These are phyloP conservation scores for Inga leiocalycina DNA, from an alignment of 306 rosid genomes.

Conservation along the genomic window DNA sequence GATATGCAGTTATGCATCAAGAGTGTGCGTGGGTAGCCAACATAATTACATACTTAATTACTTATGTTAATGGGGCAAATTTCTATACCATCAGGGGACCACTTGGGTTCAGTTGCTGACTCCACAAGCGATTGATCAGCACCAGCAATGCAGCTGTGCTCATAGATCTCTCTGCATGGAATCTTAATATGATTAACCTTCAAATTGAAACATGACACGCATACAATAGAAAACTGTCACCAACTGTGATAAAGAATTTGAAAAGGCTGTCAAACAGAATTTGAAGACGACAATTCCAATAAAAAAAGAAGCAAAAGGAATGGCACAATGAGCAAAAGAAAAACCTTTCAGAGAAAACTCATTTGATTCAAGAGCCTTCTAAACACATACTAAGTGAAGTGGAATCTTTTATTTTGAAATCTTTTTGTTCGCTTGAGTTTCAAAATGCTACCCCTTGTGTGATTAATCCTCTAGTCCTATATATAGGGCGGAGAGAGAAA, in stretches of 20 bases:
- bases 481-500: too few relatives aligned
- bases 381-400: background rate
- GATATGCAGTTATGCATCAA: background rate
- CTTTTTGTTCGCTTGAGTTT: too few relatives aligned
- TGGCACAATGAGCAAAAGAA: conserved; percentile 6
- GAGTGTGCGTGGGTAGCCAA: background rate
- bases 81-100: conserved; percentile 83
- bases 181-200: conserved; percentile 30
- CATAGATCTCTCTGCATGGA: conserved; percentile 64
- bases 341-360: background rate
- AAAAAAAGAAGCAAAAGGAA: conserved; percentile 3
- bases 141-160: conserved; percentile 77
- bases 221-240: conserved; percentile 17
- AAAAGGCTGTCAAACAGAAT: conserved; percentile 4
- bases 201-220: conserved; percentile 20
- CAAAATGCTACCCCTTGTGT: too few relatives aligned
- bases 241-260: conserved; percentile 3
- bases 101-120: conserved; percentile 95
- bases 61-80: conserved; percentile 15
- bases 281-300: conserved; percentile 17
- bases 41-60: background rate
- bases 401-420: background rate
- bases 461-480: too few relatives aligned
- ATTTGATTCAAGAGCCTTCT: conserved; percentile 8
- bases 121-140: conserved; percentile 66